These are phyloP conservation scores for Papiliotrema laurentii DNA, from an alignment of 1,284 basidiomycete species.

Conservation along the genomic window DNA sequence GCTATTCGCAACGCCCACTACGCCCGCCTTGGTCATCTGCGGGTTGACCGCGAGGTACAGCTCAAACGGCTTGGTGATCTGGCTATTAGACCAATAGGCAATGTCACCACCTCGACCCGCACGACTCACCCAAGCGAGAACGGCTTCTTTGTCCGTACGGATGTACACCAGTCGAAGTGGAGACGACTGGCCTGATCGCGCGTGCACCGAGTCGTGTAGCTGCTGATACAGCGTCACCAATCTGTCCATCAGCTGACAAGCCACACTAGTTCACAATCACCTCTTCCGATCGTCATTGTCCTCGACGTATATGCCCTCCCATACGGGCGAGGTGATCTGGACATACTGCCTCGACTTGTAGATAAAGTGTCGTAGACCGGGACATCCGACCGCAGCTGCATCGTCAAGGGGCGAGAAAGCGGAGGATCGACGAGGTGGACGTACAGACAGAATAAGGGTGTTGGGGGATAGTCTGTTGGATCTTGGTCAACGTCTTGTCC, in stretches of 20 bases:
- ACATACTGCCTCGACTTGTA: constrained; percentile 87
- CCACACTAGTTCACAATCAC: constrained; percentile 18
- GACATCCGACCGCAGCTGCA: constrained; percentile 64
- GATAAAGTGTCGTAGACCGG: constrained; percentile 86
- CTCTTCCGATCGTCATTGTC: constrained; percentile 46
- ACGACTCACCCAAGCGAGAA: constrained; percentile 59
- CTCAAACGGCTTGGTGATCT: constrained; percentile 92
- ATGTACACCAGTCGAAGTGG: constrained; percentile 78
- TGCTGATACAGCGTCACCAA: constrained; percentile 78
- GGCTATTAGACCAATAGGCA: constrained; percentile 3
- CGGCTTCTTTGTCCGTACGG: constrained; percentile 74
- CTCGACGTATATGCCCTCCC: constrained; percentile 71
- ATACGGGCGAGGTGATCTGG: constrained; percentile 76
- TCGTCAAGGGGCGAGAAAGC: background rate
- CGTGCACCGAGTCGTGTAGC: constrained; percentile 77
- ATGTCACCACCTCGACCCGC: too few relatives aligned
- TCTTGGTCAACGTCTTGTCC: constrained; percentile 55
- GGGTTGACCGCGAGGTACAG: constrained; percentile 81
- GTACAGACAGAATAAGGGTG: constrained; percentile 47
- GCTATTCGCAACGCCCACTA: constrained; percentile 78
- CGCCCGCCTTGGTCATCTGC: constrained; percentile 74
- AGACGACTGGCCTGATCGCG: constrained; percentile 67
- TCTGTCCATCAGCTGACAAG: constrained; percentile 45
- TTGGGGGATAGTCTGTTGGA: constrained; percentile 27
- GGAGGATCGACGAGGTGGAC: constrained; percentile 7